Evolutionary conservation across 2,329 filamentous ascomycete species (phyloP), one percentile per base, ranked within the genome.

Genomic region (Monilinia laxa): DNA sequence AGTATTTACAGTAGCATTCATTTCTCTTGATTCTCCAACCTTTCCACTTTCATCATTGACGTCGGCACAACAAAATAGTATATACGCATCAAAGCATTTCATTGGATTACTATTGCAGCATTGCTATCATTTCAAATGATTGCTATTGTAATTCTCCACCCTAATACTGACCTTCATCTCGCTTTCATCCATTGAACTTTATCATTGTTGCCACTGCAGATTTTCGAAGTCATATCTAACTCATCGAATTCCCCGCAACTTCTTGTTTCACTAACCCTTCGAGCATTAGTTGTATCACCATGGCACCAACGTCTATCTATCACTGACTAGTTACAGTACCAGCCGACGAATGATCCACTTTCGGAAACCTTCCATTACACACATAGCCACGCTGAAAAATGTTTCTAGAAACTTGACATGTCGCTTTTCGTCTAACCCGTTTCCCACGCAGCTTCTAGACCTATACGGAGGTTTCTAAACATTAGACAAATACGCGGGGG

Each of bases 311-410:
- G 31, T 35, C 31, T 20, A 20, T 47, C 45, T 20, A 47, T 20
- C 20, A 47, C 6, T n/a, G 7, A 9, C 45, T 20, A 47, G 7
- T 47, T 47, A 5, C 2, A 59, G n/a, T 42, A 2, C 47, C 4
- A 38, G 6, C 57, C 28, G 20, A 4, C 28, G 12, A 60, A 25
- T 23, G 20, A 60, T 51, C 42, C 42, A 31, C 57, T 23, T 35
- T 49, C 42, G 12, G 42, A 49, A 51, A 60, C 28, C 42, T 60
- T 60, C 57, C 42, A 60, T 60, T 49, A 49, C 57, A 60, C 57
- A 49, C 12, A 18, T 14, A 49, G 28, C 57, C 42, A 60, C 28
- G 57, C 20, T 23, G 57, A n/a, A 60, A 60, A 49, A 18, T 35
- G 25, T 60, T 60, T 47, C 31, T 35, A 47, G 45, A 60, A 60